Evolutionary conservation across 169 alveolate species (phyloP), one percentile per base, ranked within the genome.

Genomic region (Plasmodium berghei): DNA sequence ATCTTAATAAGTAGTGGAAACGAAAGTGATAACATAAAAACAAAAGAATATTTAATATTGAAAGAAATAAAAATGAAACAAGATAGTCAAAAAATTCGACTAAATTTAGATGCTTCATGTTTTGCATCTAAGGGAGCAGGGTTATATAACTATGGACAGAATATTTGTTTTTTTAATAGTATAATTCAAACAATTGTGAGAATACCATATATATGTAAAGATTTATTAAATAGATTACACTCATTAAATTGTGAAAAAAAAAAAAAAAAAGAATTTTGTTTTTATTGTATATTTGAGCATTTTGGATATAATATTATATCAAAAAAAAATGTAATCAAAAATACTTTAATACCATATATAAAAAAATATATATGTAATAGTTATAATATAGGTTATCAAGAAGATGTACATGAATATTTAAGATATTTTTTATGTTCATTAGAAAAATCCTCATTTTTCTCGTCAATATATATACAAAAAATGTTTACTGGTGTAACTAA

Each of bases 161-260:
- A 93, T 85, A 93, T 93, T 24, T 93, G 96, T 66, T 93, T 90
- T 70, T 91, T 93, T 86, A 93, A 93, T 69, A 94, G 92, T 61
- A 89, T 93, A 9, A 58, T 93, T n/a, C 96, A 93, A 73, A 92
- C 92, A 34, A 62, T 93, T 56, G 72, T 88, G 26, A 92, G 93
- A 54, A 88, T 93, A 2, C 96, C 96, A 28, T 93, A 87, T 63
- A 48, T 93, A 20, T 88, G 94, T 16, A 91, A 93, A 40, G 93
- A 93, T 14, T 28, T 93, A 56, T 9, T 93, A 70, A 64, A 49
- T 91, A 74, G 87, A 73, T 49, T 93, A 71, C 92, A 56, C 83
- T 46, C 93, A 6, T 22, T 91, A 89, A 66, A 88, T 92, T 90
- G 90, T 46, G 71, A 91, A 91, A 77, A 80, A 73, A 52, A 66